Conservation (phyloP, 2,329 filamentous ascomycete species). For the Aspergillus sp. region DNA sequence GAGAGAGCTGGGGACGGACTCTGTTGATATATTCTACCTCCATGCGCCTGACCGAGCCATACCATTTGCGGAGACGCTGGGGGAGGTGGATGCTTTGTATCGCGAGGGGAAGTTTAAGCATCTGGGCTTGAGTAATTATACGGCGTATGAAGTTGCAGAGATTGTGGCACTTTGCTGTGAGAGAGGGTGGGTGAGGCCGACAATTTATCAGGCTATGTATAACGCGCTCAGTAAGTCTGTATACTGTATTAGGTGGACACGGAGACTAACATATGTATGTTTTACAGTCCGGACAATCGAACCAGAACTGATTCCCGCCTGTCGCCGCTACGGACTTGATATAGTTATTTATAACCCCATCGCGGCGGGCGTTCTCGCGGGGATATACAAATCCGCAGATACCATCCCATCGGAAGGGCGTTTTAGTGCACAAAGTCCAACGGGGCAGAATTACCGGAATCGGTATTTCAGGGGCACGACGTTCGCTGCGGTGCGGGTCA, state of each 20-base stretch:
- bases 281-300: slow-evolving; percentile 4
- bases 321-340: slow-evolving; percentile 10
- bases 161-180: slow-evolving; percentile 3
- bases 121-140: slow-evolving; percentile 9
- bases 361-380: slow-evolving; percentile 7
- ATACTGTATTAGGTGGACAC: too few relatives aligned
- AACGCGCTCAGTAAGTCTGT: slow-evolving; percentile 1
- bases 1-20: slow-evolving; percentile 3
- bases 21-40: slow-evolving; percentile 12
- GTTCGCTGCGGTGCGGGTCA: slow-evolving; percentile 1
- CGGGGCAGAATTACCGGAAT: slow-evolving; percentile 2
- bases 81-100: slow-evolving; percentile 1
- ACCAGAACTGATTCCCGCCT: slow-evolving; percentile 8
- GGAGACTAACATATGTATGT: not conserved
- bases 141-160: slow-evolving; percentile 8
- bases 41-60: slow-evolving; percentile 7
- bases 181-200: slow-evolving; percentile 6
- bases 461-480: slow-evolving; percentile 9
- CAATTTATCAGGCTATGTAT: slow-evolving; percentile 7
- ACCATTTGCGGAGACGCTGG: slow-evolving; percentile 6
- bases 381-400: slow-evolving; percentile 1
- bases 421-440: not conserved
- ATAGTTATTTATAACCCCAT: slow-evolving; percentile 12
- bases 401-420: slow-evolving; percentile 1
- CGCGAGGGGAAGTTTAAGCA: slow-evolving; percentile 6